A percentile compares a stretch with the other conserved stretches of the same genome.
These are phyloP conservation scores for Hanseniaspora uvarum DNA, from an alignment of 1,139 yeast species.

Conservation along the genomic window DNA sequence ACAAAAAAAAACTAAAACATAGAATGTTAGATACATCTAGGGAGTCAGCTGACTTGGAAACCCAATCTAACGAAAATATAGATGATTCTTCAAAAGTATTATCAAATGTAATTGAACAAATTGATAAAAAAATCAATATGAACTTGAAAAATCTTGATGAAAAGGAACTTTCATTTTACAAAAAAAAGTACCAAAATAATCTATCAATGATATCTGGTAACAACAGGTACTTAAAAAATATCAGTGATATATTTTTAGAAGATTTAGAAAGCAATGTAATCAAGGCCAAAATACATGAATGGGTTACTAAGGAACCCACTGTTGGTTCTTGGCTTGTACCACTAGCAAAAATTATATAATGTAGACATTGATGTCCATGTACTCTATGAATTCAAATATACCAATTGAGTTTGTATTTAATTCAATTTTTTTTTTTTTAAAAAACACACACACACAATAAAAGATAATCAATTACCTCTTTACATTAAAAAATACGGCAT, in stretches of 20 bases:
- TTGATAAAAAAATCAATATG: background rate
- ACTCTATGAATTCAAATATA: background rate
- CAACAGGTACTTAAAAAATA: background rate
- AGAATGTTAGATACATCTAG: background rate
- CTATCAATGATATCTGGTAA: background rate
- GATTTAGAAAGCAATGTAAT: background rate
- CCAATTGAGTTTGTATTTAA: too few relatives aligned
- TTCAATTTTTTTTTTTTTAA: too few relatives aligned
- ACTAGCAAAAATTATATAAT: constrained; percentile 27
- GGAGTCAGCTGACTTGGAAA: background rate
- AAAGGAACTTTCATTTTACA: constrained; percentile 15
- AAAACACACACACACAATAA: too few relatives aligned
- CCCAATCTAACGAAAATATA: background rate
- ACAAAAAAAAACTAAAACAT: background rate
- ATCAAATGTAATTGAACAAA: background rate
- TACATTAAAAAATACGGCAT: background rate
- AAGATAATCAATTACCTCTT: background rate
- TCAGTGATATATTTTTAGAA: constrained; percentile 7
- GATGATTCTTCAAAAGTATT: background rate
- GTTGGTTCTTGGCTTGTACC: constrained; percentile 32
- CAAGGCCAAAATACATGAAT: constrained; percentile 23
- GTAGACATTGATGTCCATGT: too few relatives aligned
- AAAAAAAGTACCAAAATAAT: background rate
- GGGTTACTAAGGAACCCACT: constrained; percentile 29
- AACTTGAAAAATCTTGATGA: constrained; percentile 4